Conservation (phyloP, 225 moss, liverwort and hornwort species). For the Polytrichum formosum region DNA sequence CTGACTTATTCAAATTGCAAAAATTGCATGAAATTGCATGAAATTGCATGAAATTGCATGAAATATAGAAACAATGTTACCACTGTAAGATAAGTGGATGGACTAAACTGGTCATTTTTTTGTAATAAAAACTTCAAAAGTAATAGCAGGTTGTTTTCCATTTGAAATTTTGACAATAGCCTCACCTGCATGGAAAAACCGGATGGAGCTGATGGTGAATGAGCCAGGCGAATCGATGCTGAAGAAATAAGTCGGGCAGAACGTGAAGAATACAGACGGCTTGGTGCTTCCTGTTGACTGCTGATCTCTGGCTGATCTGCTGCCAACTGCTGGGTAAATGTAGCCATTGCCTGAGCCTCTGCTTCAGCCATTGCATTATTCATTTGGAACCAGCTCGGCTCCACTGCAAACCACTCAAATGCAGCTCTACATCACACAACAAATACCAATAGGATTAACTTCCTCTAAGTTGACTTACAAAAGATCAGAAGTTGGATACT, state of each 20-base stretch:
- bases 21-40: too few species aligned
- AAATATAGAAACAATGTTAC: too few species aligned
- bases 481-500: too few species aligned
- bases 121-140: not conserved
- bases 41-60: too few species aligned
- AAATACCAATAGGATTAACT: not conserved
- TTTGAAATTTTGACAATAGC: not conserved
- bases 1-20: too few species aligned
- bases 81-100: too few species aligned
- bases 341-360: conserved; percentile 62
- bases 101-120: too few species aligned
- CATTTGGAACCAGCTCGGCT: conserved; percentile 67
- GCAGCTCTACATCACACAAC: conserved; percentile 52
- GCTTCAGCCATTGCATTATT: conserved; percentile 58
- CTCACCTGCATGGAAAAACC: conserved; percentile 22
- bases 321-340: conserved; percentile 55
- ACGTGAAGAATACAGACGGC: conserved; percentile 34
- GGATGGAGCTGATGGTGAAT: conserved; percentile 19
- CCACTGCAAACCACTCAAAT: conserved; percentile 73
- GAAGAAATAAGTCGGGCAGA: conserved; percentile 39
- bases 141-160: not conserved
- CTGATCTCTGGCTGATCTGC: conserved; percentile 37
- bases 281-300: conserved; percentile 26
- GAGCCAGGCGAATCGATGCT: conserved; percentile 29
- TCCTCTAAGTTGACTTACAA: conserved; percentile 3